phyloP scores from a whole-genome alignment of 2,329 filamentous ascomycete genomes.

The Berkeleyomyces rouxiae region DNA sequence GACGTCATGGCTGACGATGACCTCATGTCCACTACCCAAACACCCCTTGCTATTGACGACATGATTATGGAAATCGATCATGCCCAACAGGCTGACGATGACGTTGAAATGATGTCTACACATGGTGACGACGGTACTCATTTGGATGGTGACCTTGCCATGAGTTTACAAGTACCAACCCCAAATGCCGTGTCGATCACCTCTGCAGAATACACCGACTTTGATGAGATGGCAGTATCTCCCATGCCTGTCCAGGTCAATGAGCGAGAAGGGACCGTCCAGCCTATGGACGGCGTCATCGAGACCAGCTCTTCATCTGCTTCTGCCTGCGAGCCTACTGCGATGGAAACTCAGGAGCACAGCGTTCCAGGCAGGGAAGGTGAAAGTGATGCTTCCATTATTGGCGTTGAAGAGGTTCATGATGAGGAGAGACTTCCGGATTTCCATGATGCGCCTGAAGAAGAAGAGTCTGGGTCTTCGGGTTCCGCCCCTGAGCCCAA shows the following conservation, averaged over 20 bases:
- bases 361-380: not conserved
- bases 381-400: not conserved
- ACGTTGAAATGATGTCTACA: constrained; percentile 1
- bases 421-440: not conserved
- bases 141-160: not conserved
- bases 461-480: not conserved
- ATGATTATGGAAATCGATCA: not conserved
- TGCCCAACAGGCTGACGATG: not conserved
- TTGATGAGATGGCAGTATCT: not conserved
- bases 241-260: not conserved
- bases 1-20: constrained; percentile 12
- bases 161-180: not conserved
- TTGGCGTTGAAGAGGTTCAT: constrained; percentile 1
- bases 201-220: not conserved
- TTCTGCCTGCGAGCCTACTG: not conserved
- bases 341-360: not conserved
- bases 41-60: not conserved
- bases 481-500: not conserved
- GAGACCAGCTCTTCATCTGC: not conserved
- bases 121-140: not conserved
- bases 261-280: not conserved
- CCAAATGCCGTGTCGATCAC: not conserved
- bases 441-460: not conserved
- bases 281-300: not conserved
- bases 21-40: not conserved